Evolutionary conservation across 1,284 basidiomycete genomes (phyloP).

Genomic region (Ustilago sp.): DNA sequence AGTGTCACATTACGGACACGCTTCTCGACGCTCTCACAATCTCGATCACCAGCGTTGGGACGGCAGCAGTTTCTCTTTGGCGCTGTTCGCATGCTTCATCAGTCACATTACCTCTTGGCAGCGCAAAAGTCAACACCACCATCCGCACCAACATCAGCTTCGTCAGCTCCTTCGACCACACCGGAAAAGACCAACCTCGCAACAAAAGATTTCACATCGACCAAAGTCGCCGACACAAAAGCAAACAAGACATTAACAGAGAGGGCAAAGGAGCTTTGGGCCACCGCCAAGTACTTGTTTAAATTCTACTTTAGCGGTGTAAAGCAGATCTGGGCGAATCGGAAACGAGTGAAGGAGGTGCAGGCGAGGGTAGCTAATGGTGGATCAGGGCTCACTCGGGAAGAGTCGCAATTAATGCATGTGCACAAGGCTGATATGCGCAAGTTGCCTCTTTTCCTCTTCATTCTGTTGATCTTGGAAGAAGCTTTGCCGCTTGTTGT

Average conservation of each 20-base stretch:
- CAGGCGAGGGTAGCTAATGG: slow-evolving; percentile 34
- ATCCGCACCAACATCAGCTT: slow-evolving; percentile 5
- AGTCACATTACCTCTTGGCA: slow-evolving; percentile 21
- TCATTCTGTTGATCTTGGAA: slow-evolving; percentile 81
- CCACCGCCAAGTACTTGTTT: slow-evolving; percentile 65
- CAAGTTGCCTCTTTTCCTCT: slow-evolving; percentile 83
- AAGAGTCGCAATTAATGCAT: slow-evolving; percentile 57
- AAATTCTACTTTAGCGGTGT: slow-evolving; percentile 67
- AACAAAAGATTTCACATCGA: slow-evolving; percentile 9
- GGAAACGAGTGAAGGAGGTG: slow-evolving; percentile 44
- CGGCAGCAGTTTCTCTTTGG: slow-evolving; percentile 25
- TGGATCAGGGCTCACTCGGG: slow-evolving; percentile 42
- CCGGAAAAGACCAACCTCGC: slow-evolving; percentile 18
- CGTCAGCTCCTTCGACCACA: slow-evolving; percentile 2
- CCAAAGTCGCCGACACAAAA: slow-evolving; percentile 15
- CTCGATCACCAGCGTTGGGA: neutral
- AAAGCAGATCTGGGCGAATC: slow-evolving; percentile 68
- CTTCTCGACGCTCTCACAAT: neutral
- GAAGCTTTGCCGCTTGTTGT: slow-evolving; percentile 86
- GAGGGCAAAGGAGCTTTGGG: slow-evolving; percentile 53
- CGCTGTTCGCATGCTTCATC: slow-evolving; percentile 29
- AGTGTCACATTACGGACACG: slow-evolving; percentile 1
- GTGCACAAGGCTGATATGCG: slow-evolving; percentile 61
- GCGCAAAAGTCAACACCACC: slow-evolving; percentile 24
- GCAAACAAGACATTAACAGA: slow-evolving; percentile 36